Percentiles rank a stretch among this genome's conserved stretches.
phyloP scores from a whole-genome alignment of 2,329 filamentous ascomycete species.

The Cercospora sp. region DNA sequence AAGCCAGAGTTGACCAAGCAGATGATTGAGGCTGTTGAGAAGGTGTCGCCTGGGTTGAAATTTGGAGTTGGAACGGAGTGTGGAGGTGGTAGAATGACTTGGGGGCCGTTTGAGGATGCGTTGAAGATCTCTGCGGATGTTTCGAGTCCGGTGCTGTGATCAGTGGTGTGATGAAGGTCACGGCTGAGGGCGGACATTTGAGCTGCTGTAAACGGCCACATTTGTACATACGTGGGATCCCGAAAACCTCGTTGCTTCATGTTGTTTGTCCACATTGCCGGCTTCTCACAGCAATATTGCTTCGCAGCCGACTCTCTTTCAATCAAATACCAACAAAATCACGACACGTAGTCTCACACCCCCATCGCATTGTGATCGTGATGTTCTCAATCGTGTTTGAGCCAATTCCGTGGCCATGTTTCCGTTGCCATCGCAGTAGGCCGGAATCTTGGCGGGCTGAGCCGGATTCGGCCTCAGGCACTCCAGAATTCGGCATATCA shows the following conservation, averaged over 20 bases:
- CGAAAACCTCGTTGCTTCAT: too few relatives aligned
- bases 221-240: too few relatives aligned
- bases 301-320: too few relatives aligned
- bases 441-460: not conserved
- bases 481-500: not conserved
- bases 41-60: slow-evolving; percentile 29
- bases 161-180: not conserved
- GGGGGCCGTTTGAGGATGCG: slow-evolving; percentile 35
- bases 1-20: slow-evolving; percentile 44
- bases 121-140: slow-evolving; percentile 29
- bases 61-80: slow-evolving; percentile 50
- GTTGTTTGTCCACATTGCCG: too few relatives aligned
- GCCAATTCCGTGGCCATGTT: too few relatives aligned
- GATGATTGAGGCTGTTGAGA: slow-evolving; percentile 43
- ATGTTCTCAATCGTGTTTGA: too few relatives aligned
- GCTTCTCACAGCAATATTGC: too few relatives aligned
- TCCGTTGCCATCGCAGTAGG: not conserved
- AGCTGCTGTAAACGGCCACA: too few relatives aligned
- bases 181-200: too few relatives aligned
- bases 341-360: too few relatives aligned
- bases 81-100: slow-evolving; percentile 43
- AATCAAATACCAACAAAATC: too few relatives aligned
- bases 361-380: too few relatives aligned
- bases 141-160: slow-evolving; percentile 8
- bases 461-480: not conserved